Evolutionary conservation across 2,329 filamentous ascomycete species (phyloP), one percentile per base, ranked within the genome.

Genomic region (Sarocladium brachiariae): DNA sequence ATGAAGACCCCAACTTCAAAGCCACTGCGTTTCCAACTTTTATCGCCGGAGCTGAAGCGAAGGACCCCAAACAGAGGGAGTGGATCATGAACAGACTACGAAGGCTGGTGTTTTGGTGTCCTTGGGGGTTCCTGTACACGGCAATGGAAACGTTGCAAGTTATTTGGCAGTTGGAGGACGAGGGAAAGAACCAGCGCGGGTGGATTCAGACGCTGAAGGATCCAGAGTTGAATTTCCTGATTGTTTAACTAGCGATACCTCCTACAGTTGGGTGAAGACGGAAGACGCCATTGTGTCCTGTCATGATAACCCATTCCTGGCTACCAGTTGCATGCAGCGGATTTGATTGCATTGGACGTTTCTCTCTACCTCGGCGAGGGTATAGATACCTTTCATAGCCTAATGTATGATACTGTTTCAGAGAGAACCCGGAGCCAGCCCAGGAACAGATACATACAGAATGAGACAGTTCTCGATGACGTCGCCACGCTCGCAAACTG

Each of bases 11-110:
- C 1, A 70, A 79, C 18, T 73, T 79, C 64, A 81, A 81, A 56
- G 76, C 74, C 0, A 78, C 76, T 3, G 71, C 73, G 1, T 81
- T 76, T 77, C 75, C 77, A 0, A 72, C 77, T 0, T 81, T 82
- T 50, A 68, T 81, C 5, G 75, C 73, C 5, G 78, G 77, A 1
- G 77, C 76, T 0, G 75, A 78, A 50, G 71, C 73, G 0, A 68
- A 66, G 38, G 67, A 73, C 5, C 61, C 60, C 0, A 61, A 58
- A 21, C 67, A 69, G 53, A 69, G 75, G 30, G 64, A 65, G 2
- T 80, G 75, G 76, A 72, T 76, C 41, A 68, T 74, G 58, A 62
- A 73, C 21, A 70, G 74, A 18, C 60, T 76, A 21, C 64, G 65
- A 33, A 62, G 63, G 18, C 62, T 71, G 16, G 67, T 71, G 24